Conservation (phyloP, 1,139 yeast species). For the Blastobotrys apis region DNA sequence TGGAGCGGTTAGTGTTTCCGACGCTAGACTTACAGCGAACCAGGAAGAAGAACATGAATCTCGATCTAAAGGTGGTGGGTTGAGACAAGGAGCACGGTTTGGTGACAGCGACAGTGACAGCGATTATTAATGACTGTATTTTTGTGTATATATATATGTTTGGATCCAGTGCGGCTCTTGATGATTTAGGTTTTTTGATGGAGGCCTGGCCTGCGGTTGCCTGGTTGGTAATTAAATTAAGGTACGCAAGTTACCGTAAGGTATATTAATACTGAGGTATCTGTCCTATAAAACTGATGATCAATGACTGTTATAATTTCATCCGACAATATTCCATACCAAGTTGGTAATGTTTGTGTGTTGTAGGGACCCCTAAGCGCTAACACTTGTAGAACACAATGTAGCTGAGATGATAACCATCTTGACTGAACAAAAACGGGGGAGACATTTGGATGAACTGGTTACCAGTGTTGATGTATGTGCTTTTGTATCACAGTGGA, state of each 20-base stretch:
- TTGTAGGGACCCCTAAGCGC: no score
- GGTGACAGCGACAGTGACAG: conserved; percentile 9
- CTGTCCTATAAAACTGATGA: no score
- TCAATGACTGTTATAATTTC: background rate
- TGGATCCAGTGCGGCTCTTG: background rate
- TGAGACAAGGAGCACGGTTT: conserved; percentile 44
- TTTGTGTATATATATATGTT: conserved; percentile 1
- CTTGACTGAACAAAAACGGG: background rate
- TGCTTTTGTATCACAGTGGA: no score
- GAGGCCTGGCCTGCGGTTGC: no score
- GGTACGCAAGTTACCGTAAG: no score
- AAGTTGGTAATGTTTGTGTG: background rate
- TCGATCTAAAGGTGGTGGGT: conserved; percentile 3
- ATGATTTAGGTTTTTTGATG: no score
- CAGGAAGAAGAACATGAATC: conserved; percentile 53
- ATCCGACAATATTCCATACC: background rate
- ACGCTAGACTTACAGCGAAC: conserved; percentile 60
- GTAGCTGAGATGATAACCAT: conserved; percentile 1
- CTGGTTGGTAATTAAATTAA: no score
- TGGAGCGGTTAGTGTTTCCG: conserved; percentile 61
- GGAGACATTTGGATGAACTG: background rate
- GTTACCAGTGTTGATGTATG: conserved; percentile 4
- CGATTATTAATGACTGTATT: conserved; percentile 8
- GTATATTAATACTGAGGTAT: background rate
- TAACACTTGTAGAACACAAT: background rate